A percentile compares a stretch with the other conserved stretches of the same genome.
phyloP scores from a whole-genome alignment of 2,329 filamentous ascomycete species.

The Ramichloridium luteum region DNA sequence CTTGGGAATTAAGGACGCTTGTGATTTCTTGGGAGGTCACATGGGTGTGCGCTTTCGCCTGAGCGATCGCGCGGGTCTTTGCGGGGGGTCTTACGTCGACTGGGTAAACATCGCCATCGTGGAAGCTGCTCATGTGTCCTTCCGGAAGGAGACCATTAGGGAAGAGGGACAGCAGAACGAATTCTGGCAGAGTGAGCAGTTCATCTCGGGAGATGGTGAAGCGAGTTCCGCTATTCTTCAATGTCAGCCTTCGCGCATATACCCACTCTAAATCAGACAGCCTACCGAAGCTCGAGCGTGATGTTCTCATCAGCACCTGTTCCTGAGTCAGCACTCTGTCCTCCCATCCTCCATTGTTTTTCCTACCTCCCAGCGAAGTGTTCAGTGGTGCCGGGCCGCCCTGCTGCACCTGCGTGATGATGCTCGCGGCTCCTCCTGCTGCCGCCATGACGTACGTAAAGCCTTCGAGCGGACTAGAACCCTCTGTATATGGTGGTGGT shows the following conservation, averaged over 20 bases:
- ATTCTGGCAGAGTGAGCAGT: slow-evolving; percentile 87
- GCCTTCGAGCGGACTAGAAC: slow-evolving; percentile 77
- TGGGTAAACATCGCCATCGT: slow-evolving; percentile 87
- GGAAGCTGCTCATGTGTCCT: slow-evolving; percentile 84
- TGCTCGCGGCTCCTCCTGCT: slow-evolving; percentile 91
- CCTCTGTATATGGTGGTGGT: slow-evolving; percentile 91
- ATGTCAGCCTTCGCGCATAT: slow-evolving; percentile 15
- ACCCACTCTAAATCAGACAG: slow-evolving; percentile 10
- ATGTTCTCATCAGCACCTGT: slow-evolving; percentile 76
- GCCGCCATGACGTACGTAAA: slow-evolving; percentile 98
- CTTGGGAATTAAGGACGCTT: slow-evolving; percentile 30
- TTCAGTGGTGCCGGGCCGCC: slow-evolving; percentile 75
- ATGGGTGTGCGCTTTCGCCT: slow-evolving; percentile 17
- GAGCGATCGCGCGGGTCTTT: slow-evolving; percentile 19
- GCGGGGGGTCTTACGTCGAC: slow-evolving; percentile 64
- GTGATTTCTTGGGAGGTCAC: slow-evolving; percentile 29
- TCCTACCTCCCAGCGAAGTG: slow-evolving; percentile 62
- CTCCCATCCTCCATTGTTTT: background rate
- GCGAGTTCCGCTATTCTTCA: slow-evolving; percentile 58
- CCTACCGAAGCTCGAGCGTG: slow-evolving; percentile 82
- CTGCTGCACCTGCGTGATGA: slow-evolving; percentile 98
- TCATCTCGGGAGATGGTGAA: slow-evolving; percentile 94
- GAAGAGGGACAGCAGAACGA: slow-evolving; percentile 92
- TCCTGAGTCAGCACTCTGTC: too few species aligned
- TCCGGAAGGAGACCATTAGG: slow-evolving; percentile 97